Conservation (phyloP, 1,139 yeast genomes). For the Lodderomyces oxycetoniae region DNA sequence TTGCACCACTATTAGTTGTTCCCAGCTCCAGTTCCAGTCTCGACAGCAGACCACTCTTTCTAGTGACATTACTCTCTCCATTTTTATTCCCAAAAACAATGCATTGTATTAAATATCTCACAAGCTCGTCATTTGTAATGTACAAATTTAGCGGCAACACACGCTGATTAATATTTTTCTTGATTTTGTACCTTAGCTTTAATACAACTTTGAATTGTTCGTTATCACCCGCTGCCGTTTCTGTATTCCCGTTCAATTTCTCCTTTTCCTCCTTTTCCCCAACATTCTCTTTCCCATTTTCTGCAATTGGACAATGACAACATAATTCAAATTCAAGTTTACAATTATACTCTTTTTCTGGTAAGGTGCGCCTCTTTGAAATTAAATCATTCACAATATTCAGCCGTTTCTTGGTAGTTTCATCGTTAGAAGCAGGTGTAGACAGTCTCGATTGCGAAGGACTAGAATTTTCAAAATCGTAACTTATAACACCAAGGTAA, state of each 20-base stretch:
- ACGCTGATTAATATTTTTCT: neutral
- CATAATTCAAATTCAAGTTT: slow-evolving; percentile 10
- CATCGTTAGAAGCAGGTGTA: too few species aligned
- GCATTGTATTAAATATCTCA: slow-evolving; percentile 11
- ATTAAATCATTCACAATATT: too few species aligned
- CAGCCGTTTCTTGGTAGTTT: too few species aligned
- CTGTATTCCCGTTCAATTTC: neutral
- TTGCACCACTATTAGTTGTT: neutral
- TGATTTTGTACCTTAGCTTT: slow-evolving; percentile 10
- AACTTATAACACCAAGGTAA: too few species aligned
- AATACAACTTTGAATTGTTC: slow-evolving; percentile 5
- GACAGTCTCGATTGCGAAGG: too few species aligned
- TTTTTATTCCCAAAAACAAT: slow-evolving; percentile 6
- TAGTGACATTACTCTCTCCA: slow-evolving; percentile 9
- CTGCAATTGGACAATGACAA: neutral
- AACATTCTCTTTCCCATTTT: neutral
- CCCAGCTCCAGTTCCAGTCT: too few species aligned
- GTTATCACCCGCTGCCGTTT: neutral
- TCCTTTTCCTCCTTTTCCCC: slow-evolving; percentile 3
- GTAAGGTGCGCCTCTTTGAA: too few species aligned
- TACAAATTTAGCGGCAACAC: slow-evolving; percentile 10
- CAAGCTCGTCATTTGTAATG: slow-evolving; percentile 12
- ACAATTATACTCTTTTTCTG: slow-evolving; percentile 13
- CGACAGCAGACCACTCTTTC: too few species aligned
- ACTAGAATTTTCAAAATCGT: too few species aligned